Base-by-base conservation (phyloP, 495 filamentous ascomycete genomes). In the Penicillium diatomitis region DNA sequence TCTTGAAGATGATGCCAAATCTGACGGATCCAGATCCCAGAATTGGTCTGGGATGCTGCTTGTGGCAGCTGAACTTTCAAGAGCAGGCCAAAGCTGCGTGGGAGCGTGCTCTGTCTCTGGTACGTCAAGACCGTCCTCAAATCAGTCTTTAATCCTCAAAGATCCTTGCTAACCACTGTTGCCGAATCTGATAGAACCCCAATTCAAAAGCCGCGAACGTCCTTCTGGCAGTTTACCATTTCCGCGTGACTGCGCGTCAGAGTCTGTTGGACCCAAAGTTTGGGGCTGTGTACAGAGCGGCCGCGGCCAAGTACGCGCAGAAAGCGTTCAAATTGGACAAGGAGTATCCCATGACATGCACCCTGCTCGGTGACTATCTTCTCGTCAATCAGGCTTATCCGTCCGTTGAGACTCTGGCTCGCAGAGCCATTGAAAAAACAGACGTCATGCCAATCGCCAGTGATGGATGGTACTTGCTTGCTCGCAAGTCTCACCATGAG, bases 241-340 rank as follows among this genome's bases (percentile, higher is more conserved):
- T 97, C 34, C 81, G 94, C 54, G 73, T 84, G 45, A 92, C 86
- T 60, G 82, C 86, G 31, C 85, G 85, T 44, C 81, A 87, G 56
- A 74, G 83, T 2, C 86, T 82, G n/a, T 84, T 82, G 42, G 76
- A 86, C 44, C 85, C 87, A 1, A 79, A 81, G 45, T 97, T 96
- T 56, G 80, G 83, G 29, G 73, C 73, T 29, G 67, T 90, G 20
- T 96, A 95, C 71, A 94, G 88, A 66, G 86, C 88, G 58, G 90
- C 91, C 32, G 96, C 97, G 83, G 90, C 80, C 0, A 80, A 90
- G 53, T 95, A 92, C 64, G 96, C 87, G 0, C 89, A 95, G 57
- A 88, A 87, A 49, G 85, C 92, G 2, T 96, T 95, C 71, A 96
- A 96, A 64, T 61, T 90, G n/a, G 90, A 97, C 66, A 94, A 91